Evolutionary conservation across 176 grass and related monocot species (phyloP).

Genomic region (Chrysopogon serrulatus): DNA sequence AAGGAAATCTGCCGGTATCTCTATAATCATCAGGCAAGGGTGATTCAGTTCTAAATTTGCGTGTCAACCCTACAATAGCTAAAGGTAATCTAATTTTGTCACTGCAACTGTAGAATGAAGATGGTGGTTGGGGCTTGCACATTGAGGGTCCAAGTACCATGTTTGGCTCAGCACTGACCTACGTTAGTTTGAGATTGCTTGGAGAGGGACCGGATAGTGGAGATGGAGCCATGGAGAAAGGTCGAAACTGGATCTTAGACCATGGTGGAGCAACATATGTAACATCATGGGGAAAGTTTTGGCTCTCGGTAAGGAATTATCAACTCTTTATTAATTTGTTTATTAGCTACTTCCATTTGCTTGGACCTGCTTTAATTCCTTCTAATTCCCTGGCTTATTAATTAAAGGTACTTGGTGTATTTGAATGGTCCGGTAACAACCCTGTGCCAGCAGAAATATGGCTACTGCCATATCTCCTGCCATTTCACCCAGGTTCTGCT

Average conservation of each 20-base stretch:
- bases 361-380: constrained; percentile 10
- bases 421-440: constrained; percentile 98
- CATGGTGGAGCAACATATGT: constrained; percentile 79
- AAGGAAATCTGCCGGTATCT: constrained; percentile 77
- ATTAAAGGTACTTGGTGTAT: constrained; percentile 87
- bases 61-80: background rate
- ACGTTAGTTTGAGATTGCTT: constrained; percentile 78
- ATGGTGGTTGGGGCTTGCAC: constrained; percentile 93
- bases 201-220: constrained; percentile 60
- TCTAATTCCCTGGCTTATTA: constrained; percentile 23
- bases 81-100: constrained; percentile 3
- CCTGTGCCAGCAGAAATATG: constrained; percentile 89
- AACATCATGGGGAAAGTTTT: constrained; percentile 94
- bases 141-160: constrained; percentile 87
- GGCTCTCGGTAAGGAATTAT: constrained; percentile 58
- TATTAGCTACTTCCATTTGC: constrained; percentile 10
- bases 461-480: constrained; percentile 71
- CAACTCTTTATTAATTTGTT: background rate
- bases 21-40: constrained; percentile 85
- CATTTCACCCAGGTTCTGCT: constrained; percentile 75
- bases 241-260: constrained; percentile 77
- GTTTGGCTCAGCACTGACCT: constrained; percentile 82
- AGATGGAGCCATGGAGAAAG: constrained; percentile 84
- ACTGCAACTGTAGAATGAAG: constrained; percentile 66
- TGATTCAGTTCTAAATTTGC: background rate